Base-by-base conservation (phyloP, 768 basidiomycete genomes). In the Rhodotorula paludigena region DNA sequence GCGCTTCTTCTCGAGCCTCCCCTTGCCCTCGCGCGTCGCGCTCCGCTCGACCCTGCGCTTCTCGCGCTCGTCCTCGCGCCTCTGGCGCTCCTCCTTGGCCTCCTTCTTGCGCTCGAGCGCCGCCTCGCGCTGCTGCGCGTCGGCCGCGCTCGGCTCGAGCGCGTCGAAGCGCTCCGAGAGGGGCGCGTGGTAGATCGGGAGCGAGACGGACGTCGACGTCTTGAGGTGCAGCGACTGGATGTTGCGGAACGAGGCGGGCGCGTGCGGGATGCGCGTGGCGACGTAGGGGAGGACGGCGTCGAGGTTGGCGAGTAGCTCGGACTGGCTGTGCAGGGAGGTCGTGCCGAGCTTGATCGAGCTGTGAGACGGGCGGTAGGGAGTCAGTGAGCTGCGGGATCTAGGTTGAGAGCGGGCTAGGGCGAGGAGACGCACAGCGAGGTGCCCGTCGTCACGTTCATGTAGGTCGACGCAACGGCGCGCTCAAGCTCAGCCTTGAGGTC, bases 401-500 rank as follows among this genome's bases (percentile, higher is more conserved):
- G 25, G 18, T 23, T 25, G 3, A 33, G 10, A 20, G 35, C 35
- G 20, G 35, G 25, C 10, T 39, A 39, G 49, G 47, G 28, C n/a
- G 33, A 25, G 5, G 16, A 10, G 35, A 84, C 91, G 58, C 81
- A 93, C 90, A 87, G 86, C 84, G 89, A 90, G 11, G 92, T 96
- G 20, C 96, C 96, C 71, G 85, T 86, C 63, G 92, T 91, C 79
- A 92, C 89, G 78, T 92, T 89, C 87, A 96, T 89, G 78, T 96
- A 96, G 5, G 94, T 93, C 18, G 92, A 92, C 8, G 87, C 87
- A 71, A 99, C 86, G 25, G 94, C 94, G 52, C 87, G 86, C 78
- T 94, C 93, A 16, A 99, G 84, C 75, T 97, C 92, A 54, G 82
- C 84, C 78, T 97, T 98, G 65, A 99, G 83, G 78, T 94, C 89